A percentile compares a stretch with the other conserved stretches of the same genome.
Conservation (phyloP, 257 asterid genomes). For the Paraleonurus japonicus region DNA sequence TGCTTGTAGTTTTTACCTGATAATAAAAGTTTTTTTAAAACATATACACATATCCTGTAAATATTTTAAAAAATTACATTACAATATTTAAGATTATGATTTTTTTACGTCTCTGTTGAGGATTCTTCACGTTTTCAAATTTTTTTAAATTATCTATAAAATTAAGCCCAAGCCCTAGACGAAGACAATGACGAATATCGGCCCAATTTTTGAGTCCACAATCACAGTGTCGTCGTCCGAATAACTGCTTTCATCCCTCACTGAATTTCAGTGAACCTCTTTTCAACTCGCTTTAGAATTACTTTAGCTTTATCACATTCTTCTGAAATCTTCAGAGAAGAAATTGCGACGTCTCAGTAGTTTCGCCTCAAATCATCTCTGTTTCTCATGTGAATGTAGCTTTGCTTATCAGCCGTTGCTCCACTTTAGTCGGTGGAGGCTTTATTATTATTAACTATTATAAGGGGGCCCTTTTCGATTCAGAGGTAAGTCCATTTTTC, state of each 20-base stretch:
- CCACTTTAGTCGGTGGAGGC: neutral
- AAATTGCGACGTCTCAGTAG: neutral
- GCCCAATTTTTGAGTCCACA: neutral
- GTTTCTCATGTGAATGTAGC: constrained; percentile 16
- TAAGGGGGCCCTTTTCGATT: constrained; percentile 7
- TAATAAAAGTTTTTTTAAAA: no score
- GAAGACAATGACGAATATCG: neutral
- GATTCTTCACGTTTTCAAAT: no score
- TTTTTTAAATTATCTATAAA: neutral
- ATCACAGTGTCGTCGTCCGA: neutral
- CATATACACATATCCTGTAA: no score
- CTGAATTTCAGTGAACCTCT: constrained; percentile 10
- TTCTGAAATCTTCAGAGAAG: neutral
- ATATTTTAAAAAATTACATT: no score
- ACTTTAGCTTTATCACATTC: neutral
- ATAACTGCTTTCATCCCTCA: neutral
- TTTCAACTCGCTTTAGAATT: neutral
- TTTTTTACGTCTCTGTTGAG: no score
- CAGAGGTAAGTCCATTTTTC: constrained; percentile 7
- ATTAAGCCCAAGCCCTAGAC: neutral
- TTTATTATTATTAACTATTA: neutral
- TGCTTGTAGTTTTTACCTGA: no score
- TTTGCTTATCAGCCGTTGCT: neutral
- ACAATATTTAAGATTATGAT: no score
- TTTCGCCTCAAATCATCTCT: constrained; percentile 24